Evolutionary conservation across 1,284 basidiomycete genomes (phyloP).

Genomic region (Ganoderma sinense): DNA sequence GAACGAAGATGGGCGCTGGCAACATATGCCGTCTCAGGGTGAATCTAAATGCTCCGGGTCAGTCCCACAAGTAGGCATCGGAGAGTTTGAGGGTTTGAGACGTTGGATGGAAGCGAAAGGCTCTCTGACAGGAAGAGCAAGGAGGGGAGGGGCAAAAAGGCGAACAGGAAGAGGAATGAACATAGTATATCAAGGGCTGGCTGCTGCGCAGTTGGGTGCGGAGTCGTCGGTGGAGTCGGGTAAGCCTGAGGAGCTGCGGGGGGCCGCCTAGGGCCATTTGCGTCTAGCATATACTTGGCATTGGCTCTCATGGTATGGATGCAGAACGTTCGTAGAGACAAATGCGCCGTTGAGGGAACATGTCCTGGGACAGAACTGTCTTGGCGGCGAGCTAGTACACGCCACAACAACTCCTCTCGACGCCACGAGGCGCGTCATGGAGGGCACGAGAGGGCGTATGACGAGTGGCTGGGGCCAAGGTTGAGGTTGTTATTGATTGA

Average conservation of each 20-base stretch:
- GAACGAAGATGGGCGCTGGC: neutral
- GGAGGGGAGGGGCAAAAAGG: neutral
- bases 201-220: constrained; percentile 1
- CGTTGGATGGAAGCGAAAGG: neutral
- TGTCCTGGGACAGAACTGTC: neutral
- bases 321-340: neutral
- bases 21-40: neutral
- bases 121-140: neutral
- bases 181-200: neutral
- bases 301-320: neutral
- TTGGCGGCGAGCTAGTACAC: neutral
- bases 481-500: neutral
- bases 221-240: neutral
- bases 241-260: neutral
- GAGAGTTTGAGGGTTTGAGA: neutral
- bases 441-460: neutral
- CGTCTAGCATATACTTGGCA: neutral
- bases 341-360: neutral
- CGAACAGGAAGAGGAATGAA: neutral
- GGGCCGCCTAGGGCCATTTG: neutral
- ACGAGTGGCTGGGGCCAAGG: neutral
- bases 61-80: neutral
- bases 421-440: neutral
- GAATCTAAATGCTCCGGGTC: neutral
- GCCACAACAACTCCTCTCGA: neutral